Evolutionary conservation across 148 eudicot genomes (phyloP).

Genomic region (Vaccinium myrtillus): DNA sequence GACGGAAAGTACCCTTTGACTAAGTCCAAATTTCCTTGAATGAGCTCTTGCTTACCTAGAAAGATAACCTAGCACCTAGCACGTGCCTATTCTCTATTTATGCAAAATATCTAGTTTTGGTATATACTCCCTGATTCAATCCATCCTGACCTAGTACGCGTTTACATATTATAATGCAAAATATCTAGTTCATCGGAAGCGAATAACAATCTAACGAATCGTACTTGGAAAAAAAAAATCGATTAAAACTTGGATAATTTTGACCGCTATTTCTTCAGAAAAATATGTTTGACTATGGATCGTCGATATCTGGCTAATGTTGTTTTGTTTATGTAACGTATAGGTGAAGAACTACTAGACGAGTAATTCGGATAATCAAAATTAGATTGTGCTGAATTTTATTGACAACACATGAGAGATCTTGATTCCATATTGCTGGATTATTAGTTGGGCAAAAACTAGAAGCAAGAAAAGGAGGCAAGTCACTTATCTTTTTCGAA

Average conservation of each 20-base stretch:
- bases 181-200: background rate
- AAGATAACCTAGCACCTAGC: background rate
- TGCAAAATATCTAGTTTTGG: too few relatives aligned
- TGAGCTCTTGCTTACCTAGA: background rate
- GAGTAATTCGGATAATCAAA: background rate
- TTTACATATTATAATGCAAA: background rate
- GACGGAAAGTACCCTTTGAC: too few relatives aligned
- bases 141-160: background rate
- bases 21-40: too few relatives aligned
- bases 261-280: background rate
- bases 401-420: background rate
- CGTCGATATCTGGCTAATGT: background rate
- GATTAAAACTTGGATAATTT: background rate
- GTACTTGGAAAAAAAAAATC: too few relatives aligned
- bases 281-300: background rate
- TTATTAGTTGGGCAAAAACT: background rate
- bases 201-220: too few relatives aligned
- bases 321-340: background rate
- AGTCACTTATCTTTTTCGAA: too few relatives aligned
- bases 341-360: background rate
- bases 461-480: background rate
- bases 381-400: background rate
- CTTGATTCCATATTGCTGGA: background rate
- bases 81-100: background rate
- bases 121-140: too few relatives aligned